Conservation (phyloP, 2,329 filamentous ascomycete species). For the Alternaria sp. region DNA sequence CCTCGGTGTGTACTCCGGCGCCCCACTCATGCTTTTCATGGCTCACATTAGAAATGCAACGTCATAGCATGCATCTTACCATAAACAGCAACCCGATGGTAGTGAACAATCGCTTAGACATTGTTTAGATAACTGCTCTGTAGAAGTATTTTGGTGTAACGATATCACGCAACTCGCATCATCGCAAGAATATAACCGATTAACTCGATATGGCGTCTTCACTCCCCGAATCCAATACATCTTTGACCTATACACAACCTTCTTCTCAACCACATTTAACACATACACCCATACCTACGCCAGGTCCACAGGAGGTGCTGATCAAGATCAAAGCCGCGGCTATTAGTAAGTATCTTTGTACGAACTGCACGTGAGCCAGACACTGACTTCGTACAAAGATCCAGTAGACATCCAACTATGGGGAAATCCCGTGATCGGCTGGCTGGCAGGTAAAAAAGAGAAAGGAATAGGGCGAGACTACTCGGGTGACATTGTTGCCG, state of each 20-base stretch:
- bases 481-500: slow-evolving; percentile 52
- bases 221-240: slow-evolving; percentile 33
- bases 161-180: neutral
- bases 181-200: neutral
- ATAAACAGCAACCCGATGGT: neutral
- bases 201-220: slow-evolving; percentile 1
- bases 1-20: slow-evolving; percentile 9
- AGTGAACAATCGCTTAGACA: neutral
- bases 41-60: slow-evolving; percentile 1
- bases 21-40: neutral
- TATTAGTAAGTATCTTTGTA: slow-evolving; percentile 40
- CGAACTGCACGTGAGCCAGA: neutral
- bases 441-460: slow-evolving; percentile 34
- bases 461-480: slow-evolving; percentile 57
- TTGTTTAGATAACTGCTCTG: neutral
- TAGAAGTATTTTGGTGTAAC: neutral
- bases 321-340: slow-evolving; percentile 55
- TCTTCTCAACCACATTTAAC: slow-evolving; percentile 33
- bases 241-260: slow-evolving; percentile 39
- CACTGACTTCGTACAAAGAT: slow-evolving; percentile 22
- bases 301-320: slow-evolving; percentile 39
- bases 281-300: slow-evolving; percentile 24
- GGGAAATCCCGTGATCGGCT: slow-evolving; percentile 44
- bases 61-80: slow-evolving; percentile 2
- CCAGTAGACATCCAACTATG: slow-evolving; percentile 52